Evolutionary conservation across 2,329 filamentous ascomycete genomes (phyloP).

Genomic region (Beauveria sp.): DNA sequence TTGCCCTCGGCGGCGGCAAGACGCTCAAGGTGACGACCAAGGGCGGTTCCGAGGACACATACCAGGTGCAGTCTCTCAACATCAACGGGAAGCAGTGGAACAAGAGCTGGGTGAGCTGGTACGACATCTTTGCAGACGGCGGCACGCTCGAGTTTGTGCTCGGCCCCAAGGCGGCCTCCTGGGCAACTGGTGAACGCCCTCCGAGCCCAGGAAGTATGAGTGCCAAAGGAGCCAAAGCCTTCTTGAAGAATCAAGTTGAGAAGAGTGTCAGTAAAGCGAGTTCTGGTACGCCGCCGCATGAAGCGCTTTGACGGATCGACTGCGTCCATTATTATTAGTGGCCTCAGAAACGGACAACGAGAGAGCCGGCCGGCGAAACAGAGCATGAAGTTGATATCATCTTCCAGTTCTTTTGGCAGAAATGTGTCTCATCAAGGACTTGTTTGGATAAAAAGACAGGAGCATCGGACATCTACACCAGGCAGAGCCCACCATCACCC

Average conservation of each 20-base stretch:
- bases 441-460: not conserved
- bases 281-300: too few relatives aligned
- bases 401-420: too few relatives aligned
- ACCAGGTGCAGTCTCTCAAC: slow-evolving; percentile 58
- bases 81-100: slow-evolving; percentile 58
- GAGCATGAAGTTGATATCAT: too few relatives aligned
- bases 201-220: slow-evolving; percentile 46
- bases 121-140: slow-evolving; percentile 56
- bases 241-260: slow-evolving; percentile 8
- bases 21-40: slow-evolving; percentile 45
- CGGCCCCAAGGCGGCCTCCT: slow-evolving; percentile 42
- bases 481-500: too few relatives aligned
- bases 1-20: slow-evolving; percentile 49
- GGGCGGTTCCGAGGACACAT: slow-evolving; percentile 39
- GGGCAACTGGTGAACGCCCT: slow-evolving; percentile 52
- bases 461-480: not conserved
- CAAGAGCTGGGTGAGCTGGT: slow-evolving; percentile 58
- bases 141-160: slow-evolving; percentile 58
- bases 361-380: too few relatives aligned
- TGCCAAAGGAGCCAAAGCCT: slow-evolving; percentile 9
- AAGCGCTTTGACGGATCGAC: too few relatives aligned
- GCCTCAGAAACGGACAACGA: too few relatives aligned
- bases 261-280: not conserved
- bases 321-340: too few relatives aligned
- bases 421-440: too few relatives aligned